Base-by-base conservation (phyloP, 2,329 filamentous ascomycete genomes). In the Aschersonia sp. region DNA sequence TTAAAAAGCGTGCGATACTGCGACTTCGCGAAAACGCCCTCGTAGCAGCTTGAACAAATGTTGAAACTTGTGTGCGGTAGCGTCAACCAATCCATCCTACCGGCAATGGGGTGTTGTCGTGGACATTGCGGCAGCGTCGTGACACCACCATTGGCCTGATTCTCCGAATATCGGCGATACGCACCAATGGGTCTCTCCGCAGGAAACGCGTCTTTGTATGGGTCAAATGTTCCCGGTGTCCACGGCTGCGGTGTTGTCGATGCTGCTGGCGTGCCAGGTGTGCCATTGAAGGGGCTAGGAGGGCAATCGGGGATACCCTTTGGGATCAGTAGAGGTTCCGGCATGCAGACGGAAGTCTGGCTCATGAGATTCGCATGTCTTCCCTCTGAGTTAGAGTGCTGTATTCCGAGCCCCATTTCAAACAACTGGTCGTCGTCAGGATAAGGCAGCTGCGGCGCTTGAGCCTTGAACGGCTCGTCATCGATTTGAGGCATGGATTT, bases 11-110 rank as follows among this genome's bases (percentile, higher is more conserved):
- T 71, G 2, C 78, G 73, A 59, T 85, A 94, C 28, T 77, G 71
- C 0, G 85, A 84, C 30, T 76, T 70, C 10, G 73, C 73, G 54
- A 91, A 88, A 6, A 88, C 76, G 5, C 74, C 73, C 3, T 75
- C 71, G 61, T 85, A 88, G 65, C 91, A 97, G 9, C 77, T 78
- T 0, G 87, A 85, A 56, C 91, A 96, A 44, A 96, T 83, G 52
- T 86, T 79, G 55, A 96, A 84, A 9, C 80, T 75, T 51, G 81
- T 77, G 10, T 79, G 77, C 4, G 78, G 78, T 4, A 96, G 70
- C 0, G 83, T 89, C 51, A 89, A 80, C 86, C 89, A 96, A 57
- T 92, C 87, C 52, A 82, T 71, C 51, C 81, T 74, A 2, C 81
- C 80, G 7, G 75, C 67, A 9, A 78, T 74, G 9, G 78, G 76